Evolutionary conservation across 148 eudicot species (phyloP).

Genomic region (Vaccinium myrtillus): DNA sequence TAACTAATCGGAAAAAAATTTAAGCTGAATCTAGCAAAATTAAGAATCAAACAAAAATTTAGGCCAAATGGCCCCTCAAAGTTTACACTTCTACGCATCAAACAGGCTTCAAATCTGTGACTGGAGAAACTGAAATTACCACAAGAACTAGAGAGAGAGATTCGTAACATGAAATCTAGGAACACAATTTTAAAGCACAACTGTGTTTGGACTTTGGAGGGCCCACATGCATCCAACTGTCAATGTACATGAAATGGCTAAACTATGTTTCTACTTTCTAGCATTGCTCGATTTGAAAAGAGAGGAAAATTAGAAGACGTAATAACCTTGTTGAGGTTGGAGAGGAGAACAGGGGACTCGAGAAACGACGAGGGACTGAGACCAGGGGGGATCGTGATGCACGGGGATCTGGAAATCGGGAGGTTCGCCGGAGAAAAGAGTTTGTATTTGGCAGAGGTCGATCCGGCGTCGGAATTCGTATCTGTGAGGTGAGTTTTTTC

Average conservation of each 20-base stretch:
- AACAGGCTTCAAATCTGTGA: not conserved
- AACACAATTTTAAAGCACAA: too few species aligned
- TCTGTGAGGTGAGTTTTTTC: not conserved
- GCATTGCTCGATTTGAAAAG: not conserved
- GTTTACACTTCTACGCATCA: too few species aligned
- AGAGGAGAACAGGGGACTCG: conserved; percentile 91
- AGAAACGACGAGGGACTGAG: conserved; percentile 93
- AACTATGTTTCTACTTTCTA: too few species aligned
- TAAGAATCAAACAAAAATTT: too few species aligned
- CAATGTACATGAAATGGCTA: too few species aligned
- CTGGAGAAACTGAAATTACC: not conserved
- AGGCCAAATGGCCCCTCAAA: too few species aligned
- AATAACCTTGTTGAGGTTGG: conserved; percentile 89
- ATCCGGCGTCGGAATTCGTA: conserved; percentile 23
- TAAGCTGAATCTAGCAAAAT: too few species aligned
- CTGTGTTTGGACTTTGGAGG: too few species aligned
- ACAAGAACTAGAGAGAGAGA: not conserved
- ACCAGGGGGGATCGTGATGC: conserved; percentile 73
- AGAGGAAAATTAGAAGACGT: not conserved
- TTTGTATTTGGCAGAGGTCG: conserved; percentile 53
- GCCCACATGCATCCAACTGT: too few species aligned
- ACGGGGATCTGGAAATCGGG: conserved; percentile 77
- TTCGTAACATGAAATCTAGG: not conserved
- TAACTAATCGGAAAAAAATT: too few species aligned
- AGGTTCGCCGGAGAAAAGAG: conserved; percentile 92